Conservation (phyloP, 2,329 filamentous ascomycete genomes). For the Teratosphaeria gauchensis region DNA sequence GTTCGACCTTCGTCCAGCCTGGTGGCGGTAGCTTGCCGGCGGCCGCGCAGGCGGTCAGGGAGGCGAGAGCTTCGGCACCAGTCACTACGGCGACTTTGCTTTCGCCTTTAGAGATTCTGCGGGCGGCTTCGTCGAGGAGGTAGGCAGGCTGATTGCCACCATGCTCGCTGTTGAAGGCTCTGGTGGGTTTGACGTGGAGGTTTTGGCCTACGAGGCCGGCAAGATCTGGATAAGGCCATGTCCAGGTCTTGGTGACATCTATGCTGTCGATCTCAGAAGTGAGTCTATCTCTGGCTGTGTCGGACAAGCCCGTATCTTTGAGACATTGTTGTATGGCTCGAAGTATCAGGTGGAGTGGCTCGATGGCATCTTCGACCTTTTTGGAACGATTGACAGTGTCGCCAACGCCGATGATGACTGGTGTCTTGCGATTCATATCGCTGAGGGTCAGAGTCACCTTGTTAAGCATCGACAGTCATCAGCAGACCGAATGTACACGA, state of each 20-base stretch:
- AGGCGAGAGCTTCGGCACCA: slow-evolving; percentile 57
- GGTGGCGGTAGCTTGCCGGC: slow-evolving; percentile 47
- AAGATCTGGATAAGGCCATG: slow-evolving; percentile 54
- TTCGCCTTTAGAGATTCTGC: slow-evolving; percentile 45
- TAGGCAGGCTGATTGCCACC: slow-evolving; percentile 55
- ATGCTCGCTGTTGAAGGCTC: slow-evolving; percentile 46
- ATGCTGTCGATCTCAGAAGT: slow-evolving; percentile 47
- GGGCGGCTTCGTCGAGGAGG: slow-evolving; percentile 54
- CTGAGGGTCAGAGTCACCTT: not conserved
- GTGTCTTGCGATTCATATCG: slow-evolving; percentile 21
- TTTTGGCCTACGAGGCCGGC: slow-evolving; percentile 44
- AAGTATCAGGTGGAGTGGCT: slow-evolving; percentile 51
- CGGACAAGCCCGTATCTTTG: slow-evolving; percentile 35
- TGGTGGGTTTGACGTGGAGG: slow-evolving; percentile 39
- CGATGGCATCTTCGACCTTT: slow-evolving; percentile 43
- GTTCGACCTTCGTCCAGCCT: slow-evolving; percentile 46
- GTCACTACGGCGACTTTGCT: slow-evolving; percentile 49
- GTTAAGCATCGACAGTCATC: too few species aligned
- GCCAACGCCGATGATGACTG: slow-evolving; percentile 53
- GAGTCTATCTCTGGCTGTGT: slow-evolving; percentile 24
- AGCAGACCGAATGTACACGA: not conserved
- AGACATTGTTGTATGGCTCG: slow-evolving; percentile 45
- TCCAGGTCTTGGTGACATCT: slow-evolving; percentile 54
- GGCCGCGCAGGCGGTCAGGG: slow-evolving; percentile 39
- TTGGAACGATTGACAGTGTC: slow-evolving; percentile 51